Evolutionary conservation across 2,329 filamentous ascomycete genomes (phyloP).

Genomic region (Chaetomiaceae sp.): DNA sequence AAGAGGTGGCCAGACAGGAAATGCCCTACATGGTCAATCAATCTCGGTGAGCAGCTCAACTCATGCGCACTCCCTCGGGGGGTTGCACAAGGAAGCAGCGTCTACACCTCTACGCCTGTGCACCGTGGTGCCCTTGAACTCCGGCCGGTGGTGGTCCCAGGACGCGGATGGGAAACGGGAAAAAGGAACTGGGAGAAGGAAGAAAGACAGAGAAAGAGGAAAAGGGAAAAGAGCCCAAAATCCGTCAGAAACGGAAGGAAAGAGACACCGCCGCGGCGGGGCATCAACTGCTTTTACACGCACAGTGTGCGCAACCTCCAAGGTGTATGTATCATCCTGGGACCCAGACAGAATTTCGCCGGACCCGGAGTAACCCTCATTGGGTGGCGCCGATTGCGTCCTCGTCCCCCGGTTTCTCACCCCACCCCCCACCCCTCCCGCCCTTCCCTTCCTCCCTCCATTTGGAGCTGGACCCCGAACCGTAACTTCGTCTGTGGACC

Average conservation of each 20-base stretch:
- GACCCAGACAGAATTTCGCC: slow-evolving; percentile 14
- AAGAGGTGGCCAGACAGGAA: background rate
- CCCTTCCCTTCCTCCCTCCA: background rate
- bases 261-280: slow-evolving; percentile 1
- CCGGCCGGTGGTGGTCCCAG: slow-evolving; percentile 2
- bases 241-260: slow-evolving; percentile 1
- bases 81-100: slow-evolving; percentile 4
- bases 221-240: background rate
- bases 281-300: slow-evolving; percentile 11
- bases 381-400: slow-evolving; percentile 10
- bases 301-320: slow-evolving; percentile 19
- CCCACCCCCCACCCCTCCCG: background rate
- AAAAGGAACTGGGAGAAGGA: background rate
- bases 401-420: background rate
- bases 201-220: background rate
- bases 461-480: background rate
- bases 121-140: slow-evolving; percentile 8
- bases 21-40: slow-evolving; percentile 4
- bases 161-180: background rate
- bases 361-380: slow-evolving; percentile 17
- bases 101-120: slow-evolving; percentile 11
- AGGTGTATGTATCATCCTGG: no score
- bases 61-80: slow-evolving; percentile 3
- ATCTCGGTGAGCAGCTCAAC: slow-evolving; percentile 9
- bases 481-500: background rate